phyloP scores from a whole-genome alignment of 2,329 filamentous ascomycete genomes.

The Nakataea oryzae region DNA sequence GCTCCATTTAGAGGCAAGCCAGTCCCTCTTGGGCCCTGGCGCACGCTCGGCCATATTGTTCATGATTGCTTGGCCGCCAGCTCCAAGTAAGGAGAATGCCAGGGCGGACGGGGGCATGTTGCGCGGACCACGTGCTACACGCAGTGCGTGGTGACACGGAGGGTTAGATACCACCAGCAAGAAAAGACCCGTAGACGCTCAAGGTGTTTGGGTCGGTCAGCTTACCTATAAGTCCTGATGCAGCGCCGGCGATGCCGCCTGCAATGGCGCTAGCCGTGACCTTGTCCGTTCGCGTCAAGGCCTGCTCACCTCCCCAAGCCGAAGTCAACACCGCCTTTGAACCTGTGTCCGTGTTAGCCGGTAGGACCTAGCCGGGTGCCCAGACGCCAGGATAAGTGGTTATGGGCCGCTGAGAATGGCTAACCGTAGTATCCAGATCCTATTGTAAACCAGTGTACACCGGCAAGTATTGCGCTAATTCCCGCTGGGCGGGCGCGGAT shows the following conservation, averaged over 20 bases:
- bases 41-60: slow-evolving; percentile 9
- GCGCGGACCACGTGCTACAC: slow-evolving; percentile 30
- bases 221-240: slow-evolving; percentile 45
- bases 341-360: slow-evolving; percentile 21
- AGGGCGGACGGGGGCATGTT: slow-evolving; percentile 41
- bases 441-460: slow-evolving; percentile 72
- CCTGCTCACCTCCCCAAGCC: slow-evolving; percentile 37
- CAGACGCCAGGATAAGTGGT: background rate
- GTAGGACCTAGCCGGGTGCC: slow-evolving; percentile 5
- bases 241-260: slow-evolving; percentile 57
- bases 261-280: slow-evolving; percentile 59
- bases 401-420: slow-evolving; percentile 12
- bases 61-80: slow-evolving; percentile 17
- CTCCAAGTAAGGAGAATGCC: slow-evolving; percentile 30
- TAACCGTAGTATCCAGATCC: slow-evolving; percentile 68
- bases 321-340: slow-evolving; percentile 35
- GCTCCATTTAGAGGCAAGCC: slow-evolving; percentile 57
- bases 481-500: slow-evolving; percentile 55
- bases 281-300: slow-evolving; percentile 46
- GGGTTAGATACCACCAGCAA: background rate
- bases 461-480: slow-evolving; percentile 61
- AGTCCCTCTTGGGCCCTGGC: slow-evolving; percentile 7
- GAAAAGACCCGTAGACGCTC: background rate
- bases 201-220: slow-evolving; percentile 4
- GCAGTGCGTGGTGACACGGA: slow-evolving; percentile 5